Percentiles rank a stretch among this genome's conserved stretches.
Conservation (phyloP, 2,329 filamentous ascomycete species). For the Sarocladium oryzae region DNA sequence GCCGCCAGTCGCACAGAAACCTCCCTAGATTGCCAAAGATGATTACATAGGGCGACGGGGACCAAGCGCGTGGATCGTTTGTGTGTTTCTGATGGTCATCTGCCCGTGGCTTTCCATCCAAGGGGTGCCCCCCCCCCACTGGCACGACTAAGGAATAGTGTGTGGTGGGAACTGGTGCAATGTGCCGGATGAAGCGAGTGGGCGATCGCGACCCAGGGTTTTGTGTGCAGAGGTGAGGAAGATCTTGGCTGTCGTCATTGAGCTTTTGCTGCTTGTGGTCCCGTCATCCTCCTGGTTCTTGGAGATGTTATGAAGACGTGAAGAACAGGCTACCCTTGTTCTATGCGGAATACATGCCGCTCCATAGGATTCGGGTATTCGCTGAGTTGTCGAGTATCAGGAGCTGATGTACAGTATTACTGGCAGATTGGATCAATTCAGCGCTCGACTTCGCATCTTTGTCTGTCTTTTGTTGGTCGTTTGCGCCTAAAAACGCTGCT, state of each 20-base stretch:
- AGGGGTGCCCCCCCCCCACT: neutral
- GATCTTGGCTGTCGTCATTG: slow-evolving; percentile 24
- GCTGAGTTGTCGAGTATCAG: neutral
- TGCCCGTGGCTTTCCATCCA: too few relatives aligned
- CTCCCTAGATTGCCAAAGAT: neutral
- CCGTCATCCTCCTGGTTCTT: neutral
- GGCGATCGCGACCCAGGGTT: neutral
- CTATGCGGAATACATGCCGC: neutral
- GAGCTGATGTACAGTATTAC: too few relatives aligned
- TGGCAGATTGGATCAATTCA: too few relatives aligned
- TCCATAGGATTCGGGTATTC: neutral
- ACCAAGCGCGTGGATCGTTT: neutral
- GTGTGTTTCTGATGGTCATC: slow-evolving; percentile 4
- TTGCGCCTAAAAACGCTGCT: neutral
- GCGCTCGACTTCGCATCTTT: neutral
- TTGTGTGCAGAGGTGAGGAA: neutral
- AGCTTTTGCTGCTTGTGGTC: slow-evolving; percentile 11
- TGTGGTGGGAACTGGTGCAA: neutral
- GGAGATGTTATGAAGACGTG: neutral
- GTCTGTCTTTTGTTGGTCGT: neutral
- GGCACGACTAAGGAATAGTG: neutral
- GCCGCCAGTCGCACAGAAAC: slow-evolving; percentile 2
- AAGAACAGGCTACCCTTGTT: neutral
- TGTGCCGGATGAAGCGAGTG: slow-evolving; percentile 2
- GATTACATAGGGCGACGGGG: neutral